These are phyloP conservation scores for Lippia alba DNA, from an alignment of 305 asterid genomes.

Conservation along the genomic window DNA sequence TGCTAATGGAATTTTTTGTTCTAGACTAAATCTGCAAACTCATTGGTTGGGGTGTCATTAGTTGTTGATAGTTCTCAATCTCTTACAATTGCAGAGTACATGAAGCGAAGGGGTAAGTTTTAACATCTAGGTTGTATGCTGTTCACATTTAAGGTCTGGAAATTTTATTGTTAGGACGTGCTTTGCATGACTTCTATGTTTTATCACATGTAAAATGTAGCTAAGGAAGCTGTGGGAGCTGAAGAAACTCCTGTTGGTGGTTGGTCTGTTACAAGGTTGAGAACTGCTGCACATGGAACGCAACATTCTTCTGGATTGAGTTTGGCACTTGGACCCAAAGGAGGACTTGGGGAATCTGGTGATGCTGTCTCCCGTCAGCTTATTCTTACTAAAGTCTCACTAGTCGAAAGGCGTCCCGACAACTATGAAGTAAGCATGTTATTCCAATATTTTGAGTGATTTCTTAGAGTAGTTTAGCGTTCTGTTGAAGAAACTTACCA, in stretches of 20 bases:
- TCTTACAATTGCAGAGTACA: constrained; percentile 70
- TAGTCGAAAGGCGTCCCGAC: constrained; percentile 97
- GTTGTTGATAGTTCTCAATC: constrained; percentile 81
- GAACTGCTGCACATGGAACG: constrained; percentile 96
- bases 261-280: constrained; percentile 96
- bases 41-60: constrained; percentile 87
- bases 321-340: constrained; percentile 93
- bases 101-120: constrained; percentile 84
- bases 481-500: constrained; percentile 17
- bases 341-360: constrained; percentile 95
- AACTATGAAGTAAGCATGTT: constrained; percentile 90
- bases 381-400: constrained; percentile 88
- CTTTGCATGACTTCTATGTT: constrained; percentile 31
- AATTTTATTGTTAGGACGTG: constrained; percentile 16
- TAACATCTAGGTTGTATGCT: constrained; percentile 22
- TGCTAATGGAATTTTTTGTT: constrained; percentile 40
- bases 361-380: constrained; percentile 97
- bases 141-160: constrained; percentile 18
- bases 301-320: constrained; percentile 73
- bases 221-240: constrained; percentile 95
- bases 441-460: constrained; percentile 28
- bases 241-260: constrained; percentile 96
- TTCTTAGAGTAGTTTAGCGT: constrained; percentile 12
- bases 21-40: constrained; percentile 90
- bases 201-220: constrained; percentile 52